Base-by-base conservation (phyloP, 768 basidiomycete genomes). In the Psilocybe cyanescens region DNA sequence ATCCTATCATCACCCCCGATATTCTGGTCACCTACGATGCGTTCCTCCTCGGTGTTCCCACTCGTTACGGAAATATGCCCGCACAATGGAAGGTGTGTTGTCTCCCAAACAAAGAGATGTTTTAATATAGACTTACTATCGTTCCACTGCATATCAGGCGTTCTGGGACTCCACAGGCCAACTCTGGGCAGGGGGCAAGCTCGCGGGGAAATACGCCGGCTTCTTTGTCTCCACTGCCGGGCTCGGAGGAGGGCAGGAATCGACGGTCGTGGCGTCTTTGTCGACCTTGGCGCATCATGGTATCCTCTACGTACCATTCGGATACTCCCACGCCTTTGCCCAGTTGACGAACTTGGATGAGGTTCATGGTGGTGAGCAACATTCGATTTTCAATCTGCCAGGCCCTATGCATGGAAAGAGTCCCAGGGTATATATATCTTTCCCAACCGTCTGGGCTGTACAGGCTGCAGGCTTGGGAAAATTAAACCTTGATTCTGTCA, bases 151-250 rank as follows among this genome's bases (percentile, higher is more conserved):
- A n/a, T 57, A 24, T 24, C 24, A 90, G 88, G 70, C 83, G 1
- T 91, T 97, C 77, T 95, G 91, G 87, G 94, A 96, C 65, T 71
- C 79, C 4, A 91, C 90, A 5, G 91, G 91, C 57, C 69, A 73
- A 5, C 80, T 89, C 33, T 91, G 90, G 90, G 71, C 66, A 1
- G 19, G 56, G 0, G 86, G 90, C 29, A 76, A 76, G 0, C 76
- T 92, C 63, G 73, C 79, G 14, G 91, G 90, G 63, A 94, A 94
- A 74, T 85, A 83, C 62, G 91, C 79, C 1, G 82, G 86, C 6
- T 70, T 86, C 47, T 93, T 92, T 74, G 83, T 91, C 54, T 87
- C 87, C n/a, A 84, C 88, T 2, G 89, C 82, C 1, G 77, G 81
- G n/a, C 58, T 63, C 9, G 67, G 91, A 48, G 90, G 91, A 62